These are phyloP conservation scores for Aeschynomene evenia DNA, from an alignment of 306 rosid genomes.

Conservation along the genomic window DNA sequence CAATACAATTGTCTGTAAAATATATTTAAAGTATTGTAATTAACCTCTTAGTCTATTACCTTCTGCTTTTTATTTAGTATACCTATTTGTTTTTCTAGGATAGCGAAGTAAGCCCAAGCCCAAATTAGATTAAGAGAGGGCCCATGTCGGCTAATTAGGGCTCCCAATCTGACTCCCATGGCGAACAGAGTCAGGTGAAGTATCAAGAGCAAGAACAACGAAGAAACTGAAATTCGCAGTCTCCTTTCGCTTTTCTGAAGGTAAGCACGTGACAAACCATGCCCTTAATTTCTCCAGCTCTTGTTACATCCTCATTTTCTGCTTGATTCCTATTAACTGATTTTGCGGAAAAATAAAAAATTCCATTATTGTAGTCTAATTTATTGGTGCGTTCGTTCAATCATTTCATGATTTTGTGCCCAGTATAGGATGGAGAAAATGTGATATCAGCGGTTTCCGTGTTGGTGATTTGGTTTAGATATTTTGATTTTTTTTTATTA, in stretches of 20 bases:
- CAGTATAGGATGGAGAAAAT: not conserved
- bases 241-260: not conserved
- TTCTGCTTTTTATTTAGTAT: no score
- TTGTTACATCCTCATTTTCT: not conserved
- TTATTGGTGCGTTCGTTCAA: not conserved
- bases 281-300: not conserved
- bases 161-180: not conserved
- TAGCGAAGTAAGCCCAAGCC: not conserved
- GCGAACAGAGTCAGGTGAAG: not conserved
- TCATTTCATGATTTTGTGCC: no score
- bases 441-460: not conserved
- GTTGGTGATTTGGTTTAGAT: not conserved
- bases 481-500: not conserved
- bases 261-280: not conserved
- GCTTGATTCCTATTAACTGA: not conserved
- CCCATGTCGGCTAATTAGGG: not conserved
- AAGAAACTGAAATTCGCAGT: not conserved
- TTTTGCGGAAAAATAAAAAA: not conserved
- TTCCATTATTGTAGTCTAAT: not conserved
- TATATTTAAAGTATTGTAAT: no score
- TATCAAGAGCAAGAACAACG: not conserved
- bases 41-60: no score
- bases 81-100: no score
- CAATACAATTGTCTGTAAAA: no score
- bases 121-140: not conserved